Evolutionary conservation across 352 stramenopile genomes (phyloP), one percentile per base, ranked within the genome.

Genomic region (Phytophthora sp.): DNA sequence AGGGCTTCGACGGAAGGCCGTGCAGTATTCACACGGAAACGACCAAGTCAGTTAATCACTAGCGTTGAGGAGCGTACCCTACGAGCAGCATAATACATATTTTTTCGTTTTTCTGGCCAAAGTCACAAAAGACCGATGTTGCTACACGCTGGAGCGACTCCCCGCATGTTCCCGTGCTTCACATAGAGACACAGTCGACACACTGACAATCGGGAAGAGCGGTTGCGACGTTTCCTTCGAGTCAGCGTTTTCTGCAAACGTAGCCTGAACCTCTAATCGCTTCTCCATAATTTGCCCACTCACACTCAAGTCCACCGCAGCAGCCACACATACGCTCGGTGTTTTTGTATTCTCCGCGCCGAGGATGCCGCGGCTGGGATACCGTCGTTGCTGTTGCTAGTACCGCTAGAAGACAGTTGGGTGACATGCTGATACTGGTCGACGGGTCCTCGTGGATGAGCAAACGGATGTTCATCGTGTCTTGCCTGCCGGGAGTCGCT

Each of bases 31-130:
- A 54, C 42, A 38, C 20, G 30, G 0, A 62, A 53, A 20, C 52
- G 52, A 24, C 0, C 52, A 6, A 60, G 42, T 41, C 24, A 27
- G n/a, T 60, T 39, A 52, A 60, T 60, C 18, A 51, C 52, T 50
- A 60, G 38, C 7, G 38, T 46, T 29, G 38, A 55, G 1, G 15
- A 4, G 6, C 36, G 49, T 2, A 59, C 35, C 39, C 26, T 59
- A 44, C 51, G 36, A 20, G 50, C 24, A 41, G 4, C 36, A 39
- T 54, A 59, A 44, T 16, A 23, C 23, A 23, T 4, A 24, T 23
- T 4, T 26, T 21, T 23, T 50, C 51, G n/a, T 8, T 20, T 51
- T 23, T 49, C 51, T 8, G 51, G 35, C 26, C 51, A 59, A 41
- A 15, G 35, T 20, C 39, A 9, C 2, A 30, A n/a, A 27, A 50